A percentile compares a stretch with the other conserved stretches of the same genome.
Conservation (phyloP, 352 stramenopile genomes). For the Phytophthora palmivora region DNA sequence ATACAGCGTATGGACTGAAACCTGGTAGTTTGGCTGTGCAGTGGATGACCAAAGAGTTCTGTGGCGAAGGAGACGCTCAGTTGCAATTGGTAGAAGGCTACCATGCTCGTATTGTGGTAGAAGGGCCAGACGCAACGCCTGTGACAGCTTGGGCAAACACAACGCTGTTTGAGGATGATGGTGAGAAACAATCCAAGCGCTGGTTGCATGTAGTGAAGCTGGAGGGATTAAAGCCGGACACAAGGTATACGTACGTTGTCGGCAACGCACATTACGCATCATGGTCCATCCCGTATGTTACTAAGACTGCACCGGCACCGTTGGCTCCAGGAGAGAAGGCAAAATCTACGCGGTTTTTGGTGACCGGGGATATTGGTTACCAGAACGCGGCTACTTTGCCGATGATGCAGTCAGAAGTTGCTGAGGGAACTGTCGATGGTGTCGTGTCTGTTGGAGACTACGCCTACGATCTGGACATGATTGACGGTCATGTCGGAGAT, state of each 20-base stretch:
- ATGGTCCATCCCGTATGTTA: slow-evolving; percentile 83
- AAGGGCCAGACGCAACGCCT: slow-evolving; percentile 39
- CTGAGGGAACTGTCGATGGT: slow-evolving; percentile 73
- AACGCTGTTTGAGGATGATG: slow-evolving; percentile 74
- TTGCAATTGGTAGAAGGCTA: slow-evolving; percentile 72
- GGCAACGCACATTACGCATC: slow-evolving; percentile 73
- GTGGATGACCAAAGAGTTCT: slow-evolving; percentile 79
- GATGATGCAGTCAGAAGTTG: slow-evolving; percentile 90
- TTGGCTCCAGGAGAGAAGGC: slow-evolving; percentile 23
- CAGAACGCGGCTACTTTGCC: slow-evolving; percentile 88
- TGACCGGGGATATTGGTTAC: slow-evolving; percentile 90
- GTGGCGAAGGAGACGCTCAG: slow-evolving; percentile 47
- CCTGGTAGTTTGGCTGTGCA: slow-evolving; percentile 75
- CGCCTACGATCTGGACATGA: slow-evolving; percentile 88
- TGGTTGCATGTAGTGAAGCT: slow-evolving; percentile 78
- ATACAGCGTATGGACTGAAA: slow-evolving; percentile 73
- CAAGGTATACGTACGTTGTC: slow-evolving; percentile 86
- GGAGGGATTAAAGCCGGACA: slow-evolving; percentile 64
- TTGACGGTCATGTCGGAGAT: slow-evolving; percentile 82
- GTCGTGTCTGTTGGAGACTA: slow-evolving; percentile 91
- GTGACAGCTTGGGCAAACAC: slow-evolving; percentile 58
- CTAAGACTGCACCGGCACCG: slow-evolving; percentile 65
- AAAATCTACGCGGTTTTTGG: slow-evolving; percentile 72
- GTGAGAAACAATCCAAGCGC: slow-evolving; percentile 59
- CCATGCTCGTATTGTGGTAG: slow-evolving; percentile 48